A percentile compares a stretch with the other conserved stretches of the same genome.
phyloP scores from a whole-genome alignment of 176 grass and related monocot species.

The Oryza australiensis region DNA sequence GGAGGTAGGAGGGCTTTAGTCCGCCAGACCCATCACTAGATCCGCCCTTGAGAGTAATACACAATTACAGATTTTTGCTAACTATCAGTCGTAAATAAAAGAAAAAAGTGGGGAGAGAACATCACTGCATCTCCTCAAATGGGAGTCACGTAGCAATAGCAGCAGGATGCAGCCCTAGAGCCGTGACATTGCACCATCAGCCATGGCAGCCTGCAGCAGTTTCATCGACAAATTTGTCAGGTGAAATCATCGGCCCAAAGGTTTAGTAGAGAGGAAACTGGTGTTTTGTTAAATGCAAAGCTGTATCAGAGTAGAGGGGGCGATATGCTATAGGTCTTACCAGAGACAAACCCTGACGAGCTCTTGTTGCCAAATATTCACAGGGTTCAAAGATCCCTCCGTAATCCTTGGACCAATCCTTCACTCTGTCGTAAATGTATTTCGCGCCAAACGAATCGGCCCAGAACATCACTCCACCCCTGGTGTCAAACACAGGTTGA shows the following conservation, averaged over 20 bases:
- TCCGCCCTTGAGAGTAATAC: too few relatives aligned
- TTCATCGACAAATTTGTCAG: conserved; percentile 19
- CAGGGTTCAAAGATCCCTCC: conserved; percentile 67
- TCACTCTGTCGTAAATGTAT: conserved; percentile 51
- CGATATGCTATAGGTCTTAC: conserved; percentile 37
- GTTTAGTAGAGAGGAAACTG: neutral
- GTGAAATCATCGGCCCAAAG: neutral
- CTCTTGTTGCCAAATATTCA: conserved; percentile 46
- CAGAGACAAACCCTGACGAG: conserved; percentile 47
- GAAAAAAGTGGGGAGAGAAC: neutral
- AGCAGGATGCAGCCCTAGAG: neutral
- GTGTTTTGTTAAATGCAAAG: neutral
- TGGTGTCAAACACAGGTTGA: conserved; percentile 11
- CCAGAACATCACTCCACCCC: conserved; percentile 78
- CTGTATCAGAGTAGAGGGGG: neutral
- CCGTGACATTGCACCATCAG: neutral
- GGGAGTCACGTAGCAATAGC: neutral
- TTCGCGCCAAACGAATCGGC: conserved; percentile 50
- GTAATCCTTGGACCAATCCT: conserved; percentile 50
- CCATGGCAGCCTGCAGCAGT: conserved; percentile 38
- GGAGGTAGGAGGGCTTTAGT: too few relatives aligned
- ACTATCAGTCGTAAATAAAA: neutral
- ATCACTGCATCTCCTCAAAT: neutral
- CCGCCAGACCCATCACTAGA: too few relatives aligned
- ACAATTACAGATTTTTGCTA: neutral